A percentile compares a stretch with the other conserved stretches of the same genome.
phyloP scores from a whole-genome alignment of 805 yeast species.

The Cyberlindnera subsufficiens region DNA sequence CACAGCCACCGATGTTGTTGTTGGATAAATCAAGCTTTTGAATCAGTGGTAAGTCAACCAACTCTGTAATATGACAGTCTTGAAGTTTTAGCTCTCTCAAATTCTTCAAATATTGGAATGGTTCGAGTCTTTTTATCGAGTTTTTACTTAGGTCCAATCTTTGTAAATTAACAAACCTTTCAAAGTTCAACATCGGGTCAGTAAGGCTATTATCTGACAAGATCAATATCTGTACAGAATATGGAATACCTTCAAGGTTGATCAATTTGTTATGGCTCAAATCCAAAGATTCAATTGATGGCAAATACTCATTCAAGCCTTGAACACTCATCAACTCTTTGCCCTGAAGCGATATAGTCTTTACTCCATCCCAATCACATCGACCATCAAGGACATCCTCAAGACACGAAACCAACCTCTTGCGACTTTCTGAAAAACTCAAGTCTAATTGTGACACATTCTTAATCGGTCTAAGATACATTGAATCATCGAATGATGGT shows the following conservation, averaged over 20 bases:
- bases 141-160: slow-evolving; percentile 34
- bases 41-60: slow-evolving; percentile 1
- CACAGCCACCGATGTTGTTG: slow-evolving; percentile 9
- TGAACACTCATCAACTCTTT: slow-evolving; percentile 30
- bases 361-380: slow-evolving; percentile 35
- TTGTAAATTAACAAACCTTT: slow-evolving; percentile 17
- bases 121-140: slow-evolving; percentile 28
- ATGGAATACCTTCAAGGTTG: slow-evolving; percentile 18
- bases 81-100: slow-evolving; percentile 19
- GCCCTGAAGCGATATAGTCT: slow-evolving; percentile 27
- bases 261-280: slow-evolving; percentile 12
- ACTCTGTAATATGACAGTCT: background rate
- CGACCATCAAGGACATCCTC: slow-evolving; percentile 31
- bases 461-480: slow-evolving; percentile 27
- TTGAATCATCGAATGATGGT: background rate
- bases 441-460: slow-evolving; percentile 36
- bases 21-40: slow-evolving; percentile 11
- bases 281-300: slow-evolving; percentile 22
- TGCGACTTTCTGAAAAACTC: slow-evolving; percentile 39
- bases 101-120: slow-evolving; percentile 20
- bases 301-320: slow-evolving; percentile 35
- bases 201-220: slow-evolving; percentile 15
- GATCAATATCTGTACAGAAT: slow-evolving; percentile 2
- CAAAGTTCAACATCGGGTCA: slow-evolving; percentile 14
- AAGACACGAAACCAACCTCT: slow-evolving; percentile 33